Evolutionary conservation across 2,329 filamentous ascomycete genomes (phyloP).

Genomic region (Nemania diffusa): DNA sequence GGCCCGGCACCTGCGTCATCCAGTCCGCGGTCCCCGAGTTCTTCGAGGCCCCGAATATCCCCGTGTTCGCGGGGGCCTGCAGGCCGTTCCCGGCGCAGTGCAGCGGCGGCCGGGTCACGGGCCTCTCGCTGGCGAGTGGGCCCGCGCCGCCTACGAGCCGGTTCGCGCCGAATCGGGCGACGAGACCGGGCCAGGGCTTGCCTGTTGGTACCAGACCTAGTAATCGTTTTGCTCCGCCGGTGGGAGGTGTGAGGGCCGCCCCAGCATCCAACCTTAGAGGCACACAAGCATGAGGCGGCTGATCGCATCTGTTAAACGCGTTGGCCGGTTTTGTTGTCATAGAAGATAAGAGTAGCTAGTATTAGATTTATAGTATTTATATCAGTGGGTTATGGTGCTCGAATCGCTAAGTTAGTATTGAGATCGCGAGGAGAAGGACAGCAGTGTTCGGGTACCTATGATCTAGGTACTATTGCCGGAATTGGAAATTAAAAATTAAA

Average conservation of each 20-base stretch:
- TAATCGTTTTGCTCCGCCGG: background rate
- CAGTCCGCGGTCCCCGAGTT: background rate
- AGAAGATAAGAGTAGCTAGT: no score
- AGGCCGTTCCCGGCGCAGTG: background rate
- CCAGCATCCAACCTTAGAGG: background rate
- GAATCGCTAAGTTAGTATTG: no score
- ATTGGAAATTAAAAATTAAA: no score
- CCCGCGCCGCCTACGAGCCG: background rate
- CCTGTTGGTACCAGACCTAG: background rate
- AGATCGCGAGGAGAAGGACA: no score
- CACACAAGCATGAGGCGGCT: background rate
- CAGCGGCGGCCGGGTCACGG: background rate
- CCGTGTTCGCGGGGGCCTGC: background rate
- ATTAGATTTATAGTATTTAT: no score
- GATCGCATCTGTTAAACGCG: background rate
- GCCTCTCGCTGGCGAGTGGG: background rate
- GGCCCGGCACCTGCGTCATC: background rate
- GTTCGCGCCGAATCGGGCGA: slow-evolving; percentile 1
- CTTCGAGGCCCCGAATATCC: background rate
- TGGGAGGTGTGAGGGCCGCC: background rate
- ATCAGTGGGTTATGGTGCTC: no score
- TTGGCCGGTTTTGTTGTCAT: no score
- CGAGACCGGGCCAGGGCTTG: background rate
- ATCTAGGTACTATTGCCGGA: no score
- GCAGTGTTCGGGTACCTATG: no score